phyloP scores from a whole-genome alignment of 2,329 filamentous ascomycete species.

The Fusarium torulosum region DNA sequence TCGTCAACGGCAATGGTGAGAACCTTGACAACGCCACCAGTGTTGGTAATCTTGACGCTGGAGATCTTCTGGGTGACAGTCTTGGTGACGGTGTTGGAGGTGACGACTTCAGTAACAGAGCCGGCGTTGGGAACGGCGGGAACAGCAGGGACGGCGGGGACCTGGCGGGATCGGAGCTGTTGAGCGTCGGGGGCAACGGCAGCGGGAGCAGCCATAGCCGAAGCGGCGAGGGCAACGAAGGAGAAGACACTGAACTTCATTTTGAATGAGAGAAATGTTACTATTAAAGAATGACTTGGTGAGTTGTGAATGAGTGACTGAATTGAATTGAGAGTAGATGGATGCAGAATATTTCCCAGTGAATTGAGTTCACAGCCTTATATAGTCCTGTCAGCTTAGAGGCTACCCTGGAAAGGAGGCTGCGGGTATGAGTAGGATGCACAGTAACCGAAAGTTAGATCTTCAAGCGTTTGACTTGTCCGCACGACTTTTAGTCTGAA shows the following conservation, averaged over 20 bases:
- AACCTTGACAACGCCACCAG: slow-evolving; percentile 25
- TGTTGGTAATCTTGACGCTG: slow-evolving; percentile 12
- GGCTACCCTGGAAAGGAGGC: slow-evolving; percentile 9
- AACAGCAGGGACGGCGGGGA: background rate
- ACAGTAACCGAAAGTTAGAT: slow-evolving; percentile 21
- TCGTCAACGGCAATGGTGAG: slow-evolving; percentile 25
- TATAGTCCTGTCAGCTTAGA: background rate
- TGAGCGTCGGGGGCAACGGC: background rate
- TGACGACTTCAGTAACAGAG: background rate
- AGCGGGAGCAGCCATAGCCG: slow-evolving; percentile 19
- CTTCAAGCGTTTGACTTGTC: slow-evolving; percentile 2
- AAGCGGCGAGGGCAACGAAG: slow-evolving; percentile 16
- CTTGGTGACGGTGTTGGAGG: slow-evolving; percentile 25
- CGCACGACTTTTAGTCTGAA: background rate
- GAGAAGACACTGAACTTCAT: slow-evolving; percentile 36
- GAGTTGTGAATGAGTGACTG: slow-evolving; percentile 30
- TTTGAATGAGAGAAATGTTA: slow-evolving; percentile 1
- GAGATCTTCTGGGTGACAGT: slow-evolving; percentile 31
- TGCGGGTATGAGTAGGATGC: background rate
- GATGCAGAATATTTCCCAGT: background rate
- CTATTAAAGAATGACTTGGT: slow-evolving; percentile 30
- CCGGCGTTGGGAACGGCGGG: slow-evolving; percentile 60
- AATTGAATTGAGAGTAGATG: slow-evolving; percentile 12
- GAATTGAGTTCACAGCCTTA: background rate
- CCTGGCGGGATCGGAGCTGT: slow-evolving; percentile 1